Conservation (phyloP, 1,139 yeast genomes). For the Yamadazyma trypodendri region DNA sequence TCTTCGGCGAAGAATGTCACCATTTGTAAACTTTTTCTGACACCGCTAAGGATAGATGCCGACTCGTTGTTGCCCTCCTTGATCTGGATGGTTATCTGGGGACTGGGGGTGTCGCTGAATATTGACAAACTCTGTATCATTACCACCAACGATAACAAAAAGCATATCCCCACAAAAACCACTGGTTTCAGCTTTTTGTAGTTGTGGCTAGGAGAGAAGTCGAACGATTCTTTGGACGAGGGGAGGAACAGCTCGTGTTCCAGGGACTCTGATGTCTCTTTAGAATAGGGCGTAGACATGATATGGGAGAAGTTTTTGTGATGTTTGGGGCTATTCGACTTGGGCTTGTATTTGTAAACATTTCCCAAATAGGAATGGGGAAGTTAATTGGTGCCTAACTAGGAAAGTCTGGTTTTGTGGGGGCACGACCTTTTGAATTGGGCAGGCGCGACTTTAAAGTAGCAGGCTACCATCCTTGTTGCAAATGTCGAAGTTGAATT, state of each 20-base stretch:
- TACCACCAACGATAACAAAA: constrained; percentile 13
- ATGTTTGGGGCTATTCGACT: no score
- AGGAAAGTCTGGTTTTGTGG: not conserved
- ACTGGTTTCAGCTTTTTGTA: not conserved
- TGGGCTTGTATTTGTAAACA: constrained; percentile 13
- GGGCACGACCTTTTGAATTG: no score
- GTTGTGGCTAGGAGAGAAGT: not conserved
- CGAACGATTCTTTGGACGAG: constrained; percentile 8
- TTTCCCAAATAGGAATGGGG: constrained; percentile 10
- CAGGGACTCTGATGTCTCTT: no score
- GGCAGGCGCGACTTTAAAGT: no score
- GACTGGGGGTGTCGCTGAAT: constrained; percentile 7
- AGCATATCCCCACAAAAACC: constrained; percentile 3
- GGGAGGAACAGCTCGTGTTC: no score
- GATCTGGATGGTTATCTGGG: constrained; percentile 14
- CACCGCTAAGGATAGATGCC: constrained; percentile 11
- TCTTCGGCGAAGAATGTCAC: constrained; percentile 58
- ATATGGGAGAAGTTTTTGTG: not conserved
- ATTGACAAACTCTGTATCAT: constrained; percentile 12
- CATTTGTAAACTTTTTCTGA: constrained; percentile 51
- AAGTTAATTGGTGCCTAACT: constrained; percentile 4
- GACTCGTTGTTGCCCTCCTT: constrained; percentile 16
- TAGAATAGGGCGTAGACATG: not conserved
- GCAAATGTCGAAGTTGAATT: no score
- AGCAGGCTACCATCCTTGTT: no score